Base-by-base conservation (phyloP, 2,329 filamentous ascomycete genomes). In the Dendryphion nanum region DNA sequence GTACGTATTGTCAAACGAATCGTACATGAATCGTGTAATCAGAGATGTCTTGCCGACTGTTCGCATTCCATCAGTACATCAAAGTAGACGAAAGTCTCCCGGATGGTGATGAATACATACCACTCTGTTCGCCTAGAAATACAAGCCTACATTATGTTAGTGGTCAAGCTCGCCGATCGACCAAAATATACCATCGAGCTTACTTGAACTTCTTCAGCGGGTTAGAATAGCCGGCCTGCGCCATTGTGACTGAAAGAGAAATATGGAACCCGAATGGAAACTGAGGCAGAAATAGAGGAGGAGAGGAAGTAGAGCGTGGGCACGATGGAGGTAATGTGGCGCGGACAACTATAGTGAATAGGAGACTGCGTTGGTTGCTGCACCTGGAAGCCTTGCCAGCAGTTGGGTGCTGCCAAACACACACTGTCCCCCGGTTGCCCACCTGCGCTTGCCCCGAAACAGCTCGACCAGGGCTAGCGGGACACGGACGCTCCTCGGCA, bases 151-250 rank as follows among this genome's bases (percentile, higher is more conserved):
- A 46, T 36, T 16, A 33, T 38, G 42, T 62, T 44, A 63, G 57
- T 43, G 41, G 49, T 48, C 32, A 47, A 67, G 54, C 67, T 56
- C 40, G n/a, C n/a, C n/a, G n/a, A n/a, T n/a, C 29, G 32, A 21
- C 32, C 24, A 28, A 32, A 10, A 28, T 8, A 6, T 16, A 30
- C 18, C 31, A 33, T 19, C 35, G 33, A 36, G 53, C 61, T 55
- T 42, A 96, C 90, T 98, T 98, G 85, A 97, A 98, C 73, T 98
- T 98, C 86, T 98, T 98, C 74, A 98, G 77, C 61, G 93, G 93
- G 77, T 97, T 97, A 70, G 94, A 96, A 78, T 97, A 98, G 42
- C 71, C 72, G 57, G 82, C 74, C 72, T 89, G 82, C 69, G 90
- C 87, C 90, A 95, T 95, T 66, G 66, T 80, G 69, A 8, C 8